Conservation (phyloP, 2,329 filamentous ascomycete species). For the Fusarium torulosum region DNA sequence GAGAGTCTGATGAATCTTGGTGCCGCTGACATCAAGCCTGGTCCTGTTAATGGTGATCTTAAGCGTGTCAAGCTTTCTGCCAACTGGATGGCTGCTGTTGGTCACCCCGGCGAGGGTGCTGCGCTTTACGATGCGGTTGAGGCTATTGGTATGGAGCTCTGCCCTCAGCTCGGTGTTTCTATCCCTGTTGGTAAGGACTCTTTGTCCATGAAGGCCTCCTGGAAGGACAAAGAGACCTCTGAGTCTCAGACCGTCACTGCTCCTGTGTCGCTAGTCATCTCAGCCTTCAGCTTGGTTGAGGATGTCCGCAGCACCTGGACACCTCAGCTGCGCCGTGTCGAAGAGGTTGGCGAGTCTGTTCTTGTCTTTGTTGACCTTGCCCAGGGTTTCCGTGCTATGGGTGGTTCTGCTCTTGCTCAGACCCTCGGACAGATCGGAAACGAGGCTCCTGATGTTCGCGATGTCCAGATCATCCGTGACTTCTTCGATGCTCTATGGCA, state of each 20-base stretch:
- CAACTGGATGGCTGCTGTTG: conserved; percentile 99
- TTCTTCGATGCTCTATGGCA: conserved; percentile 88
- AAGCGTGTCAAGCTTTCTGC: conserved; percentile 88
- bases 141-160: conserved; percentile 92
- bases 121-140: conserved; percentile 94
- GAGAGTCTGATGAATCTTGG: conserved; percentile 95
- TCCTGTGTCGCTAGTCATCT: conserved; percentile 90
- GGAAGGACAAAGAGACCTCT: conserved; percentile 77
- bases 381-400: conserved; percentile 81
- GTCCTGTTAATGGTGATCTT: conserved; percentile 68
- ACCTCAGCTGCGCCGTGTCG: conserved; percentile 82
- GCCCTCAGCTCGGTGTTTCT: conserved; percentile 87
- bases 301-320: conserved; percentile 93
- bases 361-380: conserved; percentile 94
- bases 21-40: conserved; percentile 72
- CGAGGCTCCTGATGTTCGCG: conserved; percentile 86
- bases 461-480: conserved; percentile 83
- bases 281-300: conserved; percentile 87
- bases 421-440: conserved; percentile 88
- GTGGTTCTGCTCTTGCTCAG: conserved; percentile 92
- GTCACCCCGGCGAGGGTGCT: conserved; percentile 91
- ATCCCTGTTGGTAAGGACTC: conserved; percentile 99
- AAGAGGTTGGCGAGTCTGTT: conserved; percentile 89
- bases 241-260: conserved; percentile 88
- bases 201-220: conserved; percentile 98